Conservation (phyloP, 805 yeast species). For the Cephaloascus albidus region DNA sequence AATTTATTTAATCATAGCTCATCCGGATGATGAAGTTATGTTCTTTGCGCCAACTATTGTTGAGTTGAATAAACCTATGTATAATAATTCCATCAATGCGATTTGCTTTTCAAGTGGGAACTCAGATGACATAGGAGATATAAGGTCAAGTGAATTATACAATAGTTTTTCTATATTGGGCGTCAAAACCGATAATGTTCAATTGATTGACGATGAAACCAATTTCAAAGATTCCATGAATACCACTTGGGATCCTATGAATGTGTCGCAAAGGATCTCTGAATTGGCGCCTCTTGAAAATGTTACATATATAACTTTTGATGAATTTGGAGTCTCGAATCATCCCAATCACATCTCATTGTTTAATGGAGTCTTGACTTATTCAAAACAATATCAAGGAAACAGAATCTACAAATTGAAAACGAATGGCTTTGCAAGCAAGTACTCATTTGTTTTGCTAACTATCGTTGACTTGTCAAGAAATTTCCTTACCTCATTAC, state of each 20-base stretch:
- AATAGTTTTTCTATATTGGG: conserved; percentile 49
- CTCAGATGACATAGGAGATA: conserved; percentile 60
- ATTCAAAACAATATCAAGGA: conserved; percentile 8
- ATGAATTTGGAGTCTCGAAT: conserved; percentile 68
- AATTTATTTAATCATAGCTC: conserved; percentile 66
- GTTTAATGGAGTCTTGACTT: conserved; percentile 37
- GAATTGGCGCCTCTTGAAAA: conserved; percentile 10
- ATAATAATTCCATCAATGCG: conserved; percentile 43
- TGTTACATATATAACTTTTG: conserved; percentile 64
- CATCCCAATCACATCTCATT: conserved; percentile 83
- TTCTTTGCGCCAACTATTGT: conserved; percentile 79
- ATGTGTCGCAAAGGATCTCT: conserved; percentile 28
- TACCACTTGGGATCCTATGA: conserved; percentile 46
- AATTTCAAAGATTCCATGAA: conserved; percentile 62
- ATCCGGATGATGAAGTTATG: conserved; percentile 99
- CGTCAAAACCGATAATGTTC: conserved; percentile 27
- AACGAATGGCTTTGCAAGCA: conserved; percentile 20
- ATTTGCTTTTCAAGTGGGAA: conserved; percentile 75
- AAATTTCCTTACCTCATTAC: conserved; percentile 1
- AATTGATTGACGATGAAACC: conserved; percentile 35
- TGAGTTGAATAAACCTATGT: conserved; percentile 34
- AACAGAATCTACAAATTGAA: conserved; percentile 20
- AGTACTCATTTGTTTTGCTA: conserved; percentile 10
- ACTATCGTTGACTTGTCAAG: background rate
- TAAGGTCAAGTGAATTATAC: conserved; percentile 51